Base-by-base conservation (phyloP, 306 rosid species). In the Ziziphus jujuba region DNA sequence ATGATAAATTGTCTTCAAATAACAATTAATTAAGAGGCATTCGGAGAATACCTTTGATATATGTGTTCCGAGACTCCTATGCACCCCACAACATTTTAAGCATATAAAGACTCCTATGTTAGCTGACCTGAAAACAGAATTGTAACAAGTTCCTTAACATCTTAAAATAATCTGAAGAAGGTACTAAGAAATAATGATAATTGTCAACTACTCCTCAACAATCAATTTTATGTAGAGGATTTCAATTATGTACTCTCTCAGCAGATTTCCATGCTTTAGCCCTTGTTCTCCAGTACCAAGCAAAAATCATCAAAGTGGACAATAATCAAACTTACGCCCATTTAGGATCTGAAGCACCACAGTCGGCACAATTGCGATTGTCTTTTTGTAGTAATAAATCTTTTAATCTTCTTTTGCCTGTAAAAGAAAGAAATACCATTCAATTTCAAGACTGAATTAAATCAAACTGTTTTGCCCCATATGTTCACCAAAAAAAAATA, bases 101-200 rank as follows among this genome's bases (percentile, higher is more conserved):
- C 99, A 95, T 77, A 95, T 67, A 72, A 95, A 90, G 72, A 95
- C 99, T 72, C 99, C 99, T 23, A 95, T 88, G 77, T 95, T 95
- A 51, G 91, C 90, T 73, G 99, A 95, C 84, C 99, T 95, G 95
- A 60, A 81, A 77, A 69, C 54, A 54, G 36, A 72, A 63, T 72
- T 25, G 53, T 35, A 56, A 74, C 40, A 43, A 11, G 57, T 19
- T 61, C 67, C 34, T 59, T 17, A 61, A 69, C 21, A 43, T 49
- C 28, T 31, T 28, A 45, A 53, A 57, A 58, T 59, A 60, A 38
- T 34, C 45, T 17, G 35, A 31, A 36, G 17, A 17, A 53, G 72
- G 25, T 50, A 38, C 54, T 25, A 56, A 56, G 17, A 70, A 22
- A 14, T 21, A 65, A 20, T 64, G 43, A 48, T 45, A 9, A 53